These are phyloP conservation scores for Astragalus glycyphyllos DNA, from an alignment of 306 rosid genomes.

Conservation along the genomic window DNA sequence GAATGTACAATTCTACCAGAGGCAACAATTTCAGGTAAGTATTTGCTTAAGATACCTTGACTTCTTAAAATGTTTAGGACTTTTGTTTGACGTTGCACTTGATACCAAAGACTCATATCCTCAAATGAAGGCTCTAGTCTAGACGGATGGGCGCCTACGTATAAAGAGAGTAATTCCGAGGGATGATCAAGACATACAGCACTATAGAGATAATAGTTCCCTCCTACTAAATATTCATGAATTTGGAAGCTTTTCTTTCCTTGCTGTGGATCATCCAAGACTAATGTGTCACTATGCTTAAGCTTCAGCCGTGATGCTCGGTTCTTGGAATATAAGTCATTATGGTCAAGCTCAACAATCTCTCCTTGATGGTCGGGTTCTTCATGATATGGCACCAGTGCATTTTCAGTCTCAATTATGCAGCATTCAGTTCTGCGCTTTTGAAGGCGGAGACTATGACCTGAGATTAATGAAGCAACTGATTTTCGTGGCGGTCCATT, in stretches of 20 bases:
- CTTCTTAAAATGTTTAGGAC: conserved; percentile 77
- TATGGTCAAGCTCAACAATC: conserved; percentile 78
- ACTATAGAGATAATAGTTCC: conserved; percentile 65
- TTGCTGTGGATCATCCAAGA: conserved; percentile 77
- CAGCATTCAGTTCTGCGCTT: conserved; percentile 80
- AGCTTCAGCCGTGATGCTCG: conserved; percentile 65
- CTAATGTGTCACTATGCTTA: conserved; percentile 64
- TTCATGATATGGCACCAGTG: conserved; percentile 66
- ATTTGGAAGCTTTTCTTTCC: conserved; percentile 85
- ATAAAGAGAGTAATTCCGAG: conserved; percentile 59
- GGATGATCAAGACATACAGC: conserved; percentile 77
- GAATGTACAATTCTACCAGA: conserved; percentile 88
- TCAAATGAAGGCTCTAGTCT: conserved; percentile 94
- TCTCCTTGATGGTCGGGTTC: conserved; percentile 58
- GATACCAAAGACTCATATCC: conserved; percentile 99
- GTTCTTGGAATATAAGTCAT: conserved; percentile 47
- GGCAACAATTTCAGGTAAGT: conserved; percentile 79
- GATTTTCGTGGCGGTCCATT: conserved; percentile 88
- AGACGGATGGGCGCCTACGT: conserved; percentile 85
- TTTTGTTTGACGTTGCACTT: conserved; percentile 94
- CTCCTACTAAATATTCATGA: conserved; percentile 72
- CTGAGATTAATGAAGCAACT: conserved; percentile 76
- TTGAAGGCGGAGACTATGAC: conserved; percentile 88
- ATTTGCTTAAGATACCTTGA: conserved; percentile 71
- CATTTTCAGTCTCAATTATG: conserved; percentile 61